Percentiles rank a stretch among this genome's conserved stretches.
Evolutionary conservation across 306 rosid genomes (phyloP).

Genomic region (cucumber (Cucumis sativus)): DNA sequence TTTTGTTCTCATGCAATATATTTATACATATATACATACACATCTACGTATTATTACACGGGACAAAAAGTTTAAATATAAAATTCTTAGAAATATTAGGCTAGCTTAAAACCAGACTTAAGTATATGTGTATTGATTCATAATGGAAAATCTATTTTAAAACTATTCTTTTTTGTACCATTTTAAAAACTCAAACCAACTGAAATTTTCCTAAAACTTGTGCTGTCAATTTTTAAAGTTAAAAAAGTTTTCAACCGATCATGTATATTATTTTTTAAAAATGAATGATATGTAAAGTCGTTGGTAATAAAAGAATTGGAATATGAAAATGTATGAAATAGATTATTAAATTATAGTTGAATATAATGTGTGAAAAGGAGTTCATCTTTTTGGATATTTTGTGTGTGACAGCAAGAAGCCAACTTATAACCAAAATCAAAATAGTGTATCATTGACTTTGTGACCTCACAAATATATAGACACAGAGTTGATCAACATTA

Average conservation of each 20-base stretch:
- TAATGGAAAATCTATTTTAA: too few species aligned
- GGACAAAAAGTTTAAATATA: too few species aligned
- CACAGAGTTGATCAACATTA: not conserved
- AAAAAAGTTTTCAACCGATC: too few species aligned
- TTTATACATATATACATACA: too few species aligned
- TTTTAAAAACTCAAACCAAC: not conserved
- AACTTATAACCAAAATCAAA: not conserved
- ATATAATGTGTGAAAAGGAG: slow-evolving; percentile 1
- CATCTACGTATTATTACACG: too few species aligned
- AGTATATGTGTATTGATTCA: too few species aligned
- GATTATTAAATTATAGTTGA: not conserved
- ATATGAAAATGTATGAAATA: not conserved
- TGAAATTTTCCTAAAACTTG: too few species aligned
- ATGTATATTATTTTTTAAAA: too few species aligned
- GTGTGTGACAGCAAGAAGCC: slow-evolving; percentile 4
- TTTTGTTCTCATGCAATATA: too few species aligned
- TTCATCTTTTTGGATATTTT: not conserved
- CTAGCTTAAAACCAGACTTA: too few species aligned
- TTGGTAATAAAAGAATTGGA: not conserved
- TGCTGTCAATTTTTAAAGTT: too few species aligned
- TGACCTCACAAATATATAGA: not conserved
- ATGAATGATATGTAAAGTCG: not conserved
- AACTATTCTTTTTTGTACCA: not conserved
- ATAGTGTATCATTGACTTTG: not conserved
- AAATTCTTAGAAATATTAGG: too few species aligned